phyloP scores from a whole-genome alignment of 352 stramenopile species.

The Phytophthora lateralis region DNA sequence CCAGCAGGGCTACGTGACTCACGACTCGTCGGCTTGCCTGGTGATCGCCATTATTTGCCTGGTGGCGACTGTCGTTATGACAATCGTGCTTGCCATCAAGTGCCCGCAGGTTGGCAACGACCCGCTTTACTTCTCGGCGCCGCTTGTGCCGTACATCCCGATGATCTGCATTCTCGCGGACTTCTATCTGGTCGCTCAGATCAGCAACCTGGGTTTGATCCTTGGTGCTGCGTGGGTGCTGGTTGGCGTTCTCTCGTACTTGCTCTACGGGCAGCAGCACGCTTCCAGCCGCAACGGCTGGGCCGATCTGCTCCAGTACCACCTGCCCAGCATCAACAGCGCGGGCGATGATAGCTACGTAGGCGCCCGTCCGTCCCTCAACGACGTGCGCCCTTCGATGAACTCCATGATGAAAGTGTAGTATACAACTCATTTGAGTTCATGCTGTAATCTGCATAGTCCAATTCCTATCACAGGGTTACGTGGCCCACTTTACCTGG shows the following conservation, averaged over 20 bases:
- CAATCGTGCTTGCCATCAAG: constrained; percentile 41
- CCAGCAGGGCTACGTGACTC: constrained; percentile 45
- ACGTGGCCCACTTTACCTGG: no score
- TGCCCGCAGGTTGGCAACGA: constrained; percentile 43
- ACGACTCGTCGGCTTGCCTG: constrained; percentile 31
- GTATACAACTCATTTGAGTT: no score
- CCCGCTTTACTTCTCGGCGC: constrained; percentile 40
- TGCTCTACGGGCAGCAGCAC: constrained; percentile 52
- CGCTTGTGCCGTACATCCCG: constrained; percentile 51
- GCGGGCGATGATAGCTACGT: constrained; percentile 40
- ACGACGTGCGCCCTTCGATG: constrained; percentile 56
- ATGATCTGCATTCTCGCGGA: constrained; percentile 51
- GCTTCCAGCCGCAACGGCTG: constrained; percentile 46
- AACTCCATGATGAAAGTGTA: constrained; percentile 50
- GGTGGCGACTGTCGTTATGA: constrained; percentile 29
- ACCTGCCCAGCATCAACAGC: constrained; percentile 35
- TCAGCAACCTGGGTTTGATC: constrained; percentile 46
- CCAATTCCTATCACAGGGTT: no score
- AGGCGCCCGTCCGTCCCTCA: constrained; percentile 37
- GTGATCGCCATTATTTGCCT: constrained; percentile 44
- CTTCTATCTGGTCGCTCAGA: constrained; percentile 57
- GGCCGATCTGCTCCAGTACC: constrained; percentile 41
- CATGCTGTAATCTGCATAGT: neutral
- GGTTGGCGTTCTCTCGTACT: constrained; percentile 49
- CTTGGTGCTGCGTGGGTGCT: constrained; percentile 44